Evolutionary conservation across 164 flowering plant species (phyloP).

Genomic region (Protea cynaroides): DNA sequence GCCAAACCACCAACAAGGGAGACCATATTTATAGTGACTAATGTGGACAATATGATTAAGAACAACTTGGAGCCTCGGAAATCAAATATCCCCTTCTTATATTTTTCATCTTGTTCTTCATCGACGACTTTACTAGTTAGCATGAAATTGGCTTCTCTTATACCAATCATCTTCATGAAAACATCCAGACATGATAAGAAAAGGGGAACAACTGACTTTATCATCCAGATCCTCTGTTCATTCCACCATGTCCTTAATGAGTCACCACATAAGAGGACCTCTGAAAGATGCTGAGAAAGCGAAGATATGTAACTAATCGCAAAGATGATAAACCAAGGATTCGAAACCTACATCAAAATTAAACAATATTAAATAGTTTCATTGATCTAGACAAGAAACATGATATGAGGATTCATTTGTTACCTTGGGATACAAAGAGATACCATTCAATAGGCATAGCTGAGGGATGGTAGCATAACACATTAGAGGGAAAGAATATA

Average conservation of each 20-base stretch:
- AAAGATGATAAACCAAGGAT: conserved; percentile 3
- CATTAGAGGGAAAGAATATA: not conserved
- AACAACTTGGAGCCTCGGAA: not conserved
- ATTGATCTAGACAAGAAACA: too few relatives aligned
- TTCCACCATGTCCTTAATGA: conserved; percentile 1
- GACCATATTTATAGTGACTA: not conserved
- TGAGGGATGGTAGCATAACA: not conserved
- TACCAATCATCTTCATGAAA: not conserved
- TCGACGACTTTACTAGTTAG: conserved; percentile 1
- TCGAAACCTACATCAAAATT: not conserved
- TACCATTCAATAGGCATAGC: conserved; percentile 2
- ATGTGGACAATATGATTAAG: not conserved
- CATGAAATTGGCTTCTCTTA: not conserved
- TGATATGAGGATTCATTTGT: not conserved
- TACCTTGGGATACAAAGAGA: conserved; percentile 7
- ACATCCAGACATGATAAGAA: not conserved
- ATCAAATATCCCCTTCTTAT: conserved; percentile 1
- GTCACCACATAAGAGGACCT: not conserved
- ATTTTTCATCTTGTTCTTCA: not conserved
- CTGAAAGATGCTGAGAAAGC: not conserved
- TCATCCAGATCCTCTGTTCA: conserved; percentile 2
- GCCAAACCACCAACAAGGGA: not conserved
- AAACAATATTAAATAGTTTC: too few relatives aligned
- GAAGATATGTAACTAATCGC: not conserved
- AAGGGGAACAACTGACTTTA: not conserved